phyloP scores from a whole-genome alignment of 2,329 filamentous ascomycete species.

The Penicillium sp. region DNA sequence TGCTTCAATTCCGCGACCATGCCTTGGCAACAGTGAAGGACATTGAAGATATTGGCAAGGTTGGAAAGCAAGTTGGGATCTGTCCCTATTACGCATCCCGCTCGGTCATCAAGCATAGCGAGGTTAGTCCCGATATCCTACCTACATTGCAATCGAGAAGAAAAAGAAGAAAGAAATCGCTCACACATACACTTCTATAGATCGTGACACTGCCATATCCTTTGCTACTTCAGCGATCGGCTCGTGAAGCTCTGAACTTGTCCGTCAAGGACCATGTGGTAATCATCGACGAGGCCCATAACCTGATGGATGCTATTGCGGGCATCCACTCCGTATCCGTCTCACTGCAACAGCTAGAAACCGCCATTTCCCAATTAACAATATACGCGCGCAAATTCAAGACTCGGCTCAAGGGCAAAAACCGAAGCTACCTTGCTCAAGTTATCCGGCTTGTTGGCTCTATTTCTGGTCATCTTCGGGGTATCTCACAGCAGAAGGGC shows the following conservation, averaged over 20 bases:
- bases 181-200: slow-evolving; percentile 41
- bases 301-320: slow-evolving; percentile 92
- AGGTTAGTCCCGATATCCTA: slow-evolving; percentile 51
- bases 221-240: slow-evolving; percentile 81
- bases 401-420: slow-evolving; percentile 85
- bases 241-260: slow-evolving; percentile 83
- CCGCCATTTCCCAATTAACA: slow-evolving; percentile 74
- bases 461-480: slow-evolving; percentile 69
- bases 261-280: slow-evolving; percentile 86
- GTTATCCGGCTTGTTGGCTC: slow-evolving; percentile 82
- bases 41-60: slow-evolving; percentile 82
- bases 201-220: slow-evolving; percentile 94
- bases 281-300: slow-evolving; percentile 97
- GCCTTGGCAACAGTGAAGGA: slow-evolving; percentile 83
- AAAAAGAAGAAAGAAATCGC: not conserved
- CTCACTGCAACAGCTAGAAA: slow-evolving; percentile 71
- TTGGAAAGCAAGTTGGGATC: slow-evolving; percentile 78
- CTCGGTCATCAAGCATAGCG: slow-evolving; percentile 76
- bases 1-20: slow-evolving; percentile 83
- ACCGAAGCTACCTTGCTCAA: slow-evolving; percentile 88
- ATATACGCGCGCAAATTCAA: slow-evolving; percentile 86
- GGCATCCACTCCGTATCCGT: slow-evolving; percentile 83
- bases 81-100: slow-evolving; percentile 98
- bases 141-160: not conserved
- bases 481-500: slow-evolving; percentile 46